Percentiles rank a stretch among this genome's conserved stretches.
These are phyloP conservation scores for Calonectria montana DNA, from an alignment of 2,329 filamentous ascomycete species.

Conservation along the genomic window DNA sequence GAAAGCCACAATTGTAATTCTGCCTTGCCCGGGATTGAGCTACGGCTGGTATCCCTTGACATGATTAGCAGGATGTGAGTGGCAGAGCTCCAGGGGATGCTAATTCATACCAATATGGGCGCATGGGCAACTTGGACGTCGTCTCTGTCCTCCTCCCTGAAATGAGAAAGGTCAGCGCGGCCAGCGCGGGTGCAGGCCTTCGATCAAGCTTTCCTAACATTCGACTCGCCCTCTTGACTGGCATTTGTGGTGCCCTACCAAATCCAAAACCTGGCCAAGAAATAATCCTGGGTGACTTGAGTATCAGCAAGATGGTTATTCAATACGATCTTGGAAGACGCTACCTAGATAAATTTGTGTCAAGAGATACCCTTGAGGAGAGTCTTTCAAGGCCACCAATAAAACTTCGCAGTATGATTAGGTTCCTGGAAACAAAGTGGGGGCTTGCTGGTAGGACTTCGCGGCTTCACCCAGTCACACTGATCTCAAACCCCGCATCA, in stretches of 20 bases:
- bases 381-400: constrained; percentile 30
- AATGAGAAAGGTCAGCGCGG: constrained; percentile 45
- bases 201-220: constrained; percentile 48
- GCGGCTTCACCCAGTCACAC: too few species aligned
- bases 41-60: too few species aligned
- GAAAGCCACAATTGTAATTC: too few species aligned
- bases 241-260: constrained; percentile 53
- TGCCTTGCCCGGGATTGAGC: too few species aligned
- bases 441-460: not conserved
- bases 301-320: constrained; percentile 44
- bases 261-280: constrained; percentile 21
- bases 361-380: constrained; percentile 42
- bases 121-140: constrained; percentile 39
- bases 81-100: constrained; percentile 14
- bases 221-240: constrained; percentile 49
- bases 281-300: constrained; percentile 46
- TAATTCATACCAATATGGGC: constrained; percentile 38
- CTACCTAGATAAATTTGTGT: constrained; percentile 36
- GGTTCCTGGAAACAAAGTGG: constrained; percentile 32
- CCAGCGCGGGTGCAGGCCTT: constrained; percentile 41
- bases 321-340: constrained; percentile 45
- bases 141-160: constrained; percentile 39
- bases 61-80: too few species aligned
- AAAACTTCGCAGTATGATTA: constrained; percentile 44
- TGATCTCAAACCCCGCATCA: too few species aligned